Percentiles rank a stretch among this genome's conserved stretches.
Evolutionary conservation across 2,329 filamentous ascomycete species (phyloP).

Genomic region (Leptographium wingfieldii): DNA sequence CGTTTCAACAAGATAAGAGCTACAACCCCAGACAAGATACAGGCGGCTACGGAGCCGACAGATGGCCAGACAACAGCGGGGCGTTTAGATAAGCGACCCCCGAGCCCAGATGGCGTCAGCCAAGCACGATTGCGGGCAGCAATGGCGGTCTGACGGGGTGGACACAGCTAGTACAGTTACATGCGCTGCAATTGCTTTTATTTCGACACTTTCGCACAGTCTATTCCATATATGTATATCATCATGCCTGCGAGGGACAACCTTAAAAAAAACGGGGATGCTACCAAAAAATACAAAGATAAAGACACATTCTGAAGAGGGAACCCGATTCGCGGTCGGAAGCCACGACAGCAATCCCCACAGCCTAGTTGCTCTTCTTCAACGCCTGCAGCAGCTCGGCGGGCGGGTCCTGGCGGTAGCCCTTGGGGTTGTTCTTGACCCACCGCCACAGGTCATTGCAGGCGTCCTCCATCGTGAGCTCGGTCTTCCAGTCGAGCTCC

Average conservation of each 20-base stretch:
- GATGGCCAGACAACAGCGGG: background rate
- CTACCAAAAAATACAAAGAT: background rate
- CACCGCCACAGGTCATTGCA: conserved; percentile 93
- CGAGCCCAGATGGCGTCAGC: background rate
- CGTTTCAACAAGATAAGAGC: background rate
- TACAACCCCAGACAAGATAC: background rate
- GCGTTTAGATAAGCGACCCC: background rate
- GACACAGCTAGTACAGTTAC: background rate
- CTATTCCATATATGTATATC: background rate
- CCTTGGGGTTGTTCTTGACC: conserved; percentile 93
- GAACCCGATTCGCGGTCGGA: too few species aligned
- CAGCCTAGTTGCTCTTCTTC: conserved; percentile 13
- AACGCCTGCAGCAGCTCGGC: conserved; percentile 59
- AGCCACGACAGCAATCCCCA: background rate
- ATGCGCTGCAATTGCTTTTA: background rate
- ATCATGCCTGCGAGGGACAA: background rate
- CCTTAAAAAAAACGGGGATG: background rate
- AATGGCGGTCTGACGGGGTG: background rate
- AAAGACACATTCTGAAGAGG: background rate
- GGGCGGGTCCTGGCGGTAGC: conserved; percentile 86
- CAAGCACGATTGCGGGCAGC: background rate
- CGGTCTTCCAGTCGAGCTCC: conserved; percentile 86
- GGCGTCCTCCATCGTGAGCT: conserved; percentile 80
- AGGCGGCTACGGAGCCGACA: background rate
- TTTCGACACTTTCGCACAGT: background rate